A percentile compares a stretch with the other conserved stretches of the same genome.
Conservation (phyloP, 495 filamentous ascomycete genomes). For the Daldinia bambusicola region DNA sequence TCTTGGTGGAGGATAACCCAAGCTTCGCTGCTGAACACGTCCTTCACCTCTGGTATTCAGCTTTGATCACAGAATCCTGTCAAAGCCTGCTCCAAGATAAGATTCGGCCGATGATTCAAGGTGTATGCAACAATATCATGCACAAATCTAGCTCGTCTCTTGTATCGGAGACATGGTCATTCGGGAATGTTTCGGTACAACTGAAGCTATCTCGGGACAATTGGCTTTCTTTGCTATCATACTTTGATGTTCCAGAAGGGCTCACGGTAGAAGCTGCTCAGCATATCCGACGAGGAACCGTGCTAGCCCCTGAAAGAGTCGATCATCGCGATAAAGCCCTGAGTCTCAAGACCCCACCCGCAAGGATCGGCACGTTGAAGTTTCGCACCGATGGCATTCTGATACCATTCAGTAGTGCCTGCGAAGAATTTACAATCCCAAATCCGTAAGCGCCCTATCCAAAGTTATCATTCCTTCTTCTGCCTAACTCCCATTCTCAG, state of each 20-base stretch:
- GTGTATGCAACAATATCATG: constrained; percentile 35
- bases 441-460: constrained; percentile 46
- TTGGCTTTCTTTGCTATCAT: constrained; percentile 35
- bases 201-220: constrained; percentile 28
- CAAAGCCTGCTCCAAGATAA: constrained; percentile 8
- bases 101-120: constrained; percentile 21
- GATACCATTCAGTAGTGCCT: constrained; percentile 48
- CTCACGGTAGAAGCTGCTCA: constrained; percentile 25
- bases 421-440: constrained; percentile 42
- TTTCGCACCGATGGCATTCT: constrained; percentile 50
- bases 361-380: constrained; percentile 31
- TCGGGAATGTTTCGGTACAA: constrained; percentile 23
- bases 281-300: constrained; percentile 33
- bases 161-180: constrained; percentile 41
- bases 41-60: constrained; percentile 40
- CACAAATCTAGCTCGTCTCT: constrained; percentile 12
- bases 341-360: constrained; percentile 9
- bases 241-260: constrained; percentile 34
- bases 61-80: constrained; percentile 20
- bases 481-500: not conserved
- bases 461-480: not conserved
- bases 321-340: constrained; percentile 36
- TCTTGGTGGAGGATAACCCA: constrained; percentile 24
- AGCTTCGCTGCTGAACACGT: constrained; percentile 11
- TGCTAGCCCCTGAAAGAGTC: constrained; percentile 29